Evolutionary conservation across 1,139 yeast genomes (phyloP), one percentile per base, ranked within the genome.

Genomic region (Yamadazyma dendronema): DNA sequence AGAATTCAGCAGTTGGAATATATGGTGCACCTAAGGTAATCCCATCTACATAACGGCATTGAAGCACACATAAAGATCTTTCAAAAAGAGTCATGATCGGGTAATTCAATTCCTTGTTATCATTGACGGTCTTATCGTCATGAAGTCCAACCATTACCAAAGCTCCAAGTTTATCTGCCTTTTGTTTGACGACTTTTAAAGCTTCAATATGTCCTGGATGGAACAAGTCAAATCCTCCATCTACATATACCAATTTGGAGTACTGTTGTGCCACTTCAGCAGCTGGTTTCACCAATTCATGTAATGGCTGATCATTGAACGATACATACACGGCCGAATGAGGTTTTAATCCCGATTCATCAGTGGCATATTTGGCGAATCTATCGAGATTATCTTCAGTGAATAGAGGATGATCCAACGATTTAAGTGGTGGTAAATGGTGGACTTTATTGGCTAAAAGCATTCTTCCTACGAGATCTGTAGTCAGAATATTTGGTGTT

Each of bases 381-480:
- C 64, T 54, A 9, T 52, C 59, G 17, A 62, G 31, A 31, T 61
- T 59, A 8, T 62, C 59, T 63, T 62, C 39, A 56, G 29, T 54
- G 51, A 71, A 59, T 13, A 71, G 52, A 28, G 64, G 52, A 38
- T 65, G 67, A 6, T 46, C 41, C 28, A 46, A 47, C 23, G 59
- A 59, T 7, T 57, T 54, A 14, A 77, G 53, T 7, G 67, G 54
- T 10, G 56, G 59, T 46, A 69, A 61, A 56, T 84, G 92, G 53
- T 83, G 90, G 22, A 57, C 62, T 44, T 74, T 78, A 35, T 77
- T 68, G 52, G 72, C 70, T 40, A 81, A 67, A 43, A 90, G 70
- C 83, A 92, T 86, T 40, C 97, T 71, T n/a, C 92, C 95, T 33
- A 92, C 96, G 42, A 92, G 73, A 57, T 92, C 97, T 0, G 98